Conservation (phyloP, 2,329 filamentous ascomycete genomes). For the Arthrinium puccinioides region DNA sequence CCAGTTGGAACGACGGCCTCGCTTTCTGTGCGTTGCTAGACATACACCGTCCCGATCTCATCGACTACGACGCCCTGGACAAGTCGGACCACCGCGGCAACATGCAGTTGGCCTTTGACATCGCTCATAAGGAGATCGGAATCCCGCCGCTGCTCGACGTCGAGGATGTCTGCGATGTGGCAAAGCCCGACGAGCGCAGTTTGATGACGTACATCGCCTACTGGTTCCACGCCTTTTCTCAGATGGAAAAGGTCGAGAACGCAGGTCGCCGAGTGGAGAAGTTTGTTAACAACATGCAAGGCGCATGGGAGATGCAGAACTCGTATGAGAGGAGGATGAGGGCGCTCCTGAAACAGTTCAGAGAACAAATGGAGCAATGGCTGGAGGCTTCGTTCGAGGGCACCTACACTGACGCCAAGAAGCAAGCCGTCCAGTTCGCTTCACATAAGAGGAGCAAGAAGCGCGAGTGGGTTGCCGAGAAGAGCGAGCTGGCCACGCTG, state of each 20-base stretch:
- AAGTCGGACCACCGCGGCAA: constrained; percentile 92
- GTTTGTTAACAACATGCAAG: constrained; percentile 98
- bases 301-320: constrained; percentile 99
- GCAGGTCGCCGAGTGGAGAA: constrained; percentile 94
- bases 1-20: constrained; percentile 94
- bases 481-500: constrained; percentile 87
- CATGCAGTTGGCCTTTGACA: constrained; percentile 97
- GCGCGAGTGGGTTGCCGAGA: constrained; percentile 93
- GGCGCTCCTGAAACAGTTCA: constrained; percentile 68
- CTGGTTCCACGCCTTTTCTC: constrained; percentile 99
- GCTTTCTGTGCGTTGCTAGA: constrained; percentile 95
- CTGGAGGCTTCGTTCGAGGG: constrained; percentile 76
- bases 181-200: constrained; percentile 90
- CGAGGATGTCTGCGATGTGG: constrained; percentile 94
- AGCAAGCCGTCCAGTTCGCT: constrained; percentile 73
- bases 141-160: constrained; percentile 94
- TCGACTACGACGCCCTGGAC: constrained; percentile 92
- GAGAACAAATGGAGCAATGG: constrained; percentile 69
- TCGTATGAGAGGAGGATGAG: constrained; percentile 89
- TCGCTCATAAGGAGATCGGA: constrained; percentile 91
- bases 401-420: constrained; percentile 87
- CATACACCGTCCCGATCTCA: constrained; percentile 93
- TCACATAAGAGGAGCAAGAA: constrained; percentile 89
- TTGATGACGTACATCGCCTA: constrained; percentile 99
- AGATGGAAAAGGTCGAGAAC: constrained; percentile 98